A percentile compares a stretch with the other conserved stretches of the same genome.
Conservation (phyloP, 2,329 filamentous ascomycete genomes). For the Fusarium longipes region DNA sequence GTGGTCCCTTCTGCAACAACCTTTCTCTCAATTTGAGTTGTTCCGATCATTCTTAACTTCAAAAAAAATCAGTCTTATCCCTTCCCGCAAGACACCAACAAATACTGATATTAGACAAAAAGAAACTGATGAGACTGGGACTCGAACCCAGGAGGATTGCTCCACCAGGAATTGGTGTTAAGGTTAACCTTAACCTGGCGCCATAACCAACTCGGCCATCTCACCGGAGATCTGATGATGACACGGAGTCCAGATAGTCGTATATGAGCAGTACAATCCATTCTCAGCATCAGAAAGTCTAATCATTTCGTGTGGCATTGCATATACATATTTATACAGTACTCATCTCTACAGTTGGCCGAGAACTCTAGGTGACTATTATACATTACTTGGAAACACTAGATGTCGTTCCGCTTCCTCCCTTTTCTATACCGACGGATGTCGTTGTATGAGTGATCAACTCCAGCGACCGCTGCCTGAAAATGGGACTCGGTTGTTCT, state of each 20-base stretch:
- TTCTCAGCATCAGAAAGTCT: no score
- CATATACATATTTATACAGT: background rate
- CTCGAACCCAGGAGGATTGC: constrained; percentile 23
- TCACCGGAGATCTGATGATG: background rate
- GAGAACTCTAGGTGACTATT: background rate
- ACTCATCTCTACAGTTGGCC: no score
- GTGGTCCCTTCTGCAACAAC: no score
- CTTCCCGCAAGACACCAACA: no score
- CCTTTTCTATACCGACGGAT: background rate
- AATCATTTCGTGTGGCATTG: no score
- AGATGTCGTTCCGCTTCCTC: accelerated
- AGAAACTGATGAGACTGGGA: constrained; percentile 17
- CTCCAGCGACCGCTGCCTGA: background rate
- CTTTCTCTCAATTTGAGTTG: no score
- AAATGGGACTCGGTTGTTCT: background rate
- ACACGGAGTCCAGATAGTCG: accelerated
- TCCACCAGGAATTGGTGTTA: constrained; percentile 17
- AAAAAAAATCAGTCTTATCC: no score
- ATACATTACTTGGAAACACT: background rate
- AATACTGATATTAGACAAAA: background rate
- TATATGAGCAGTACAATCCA: accelerated
- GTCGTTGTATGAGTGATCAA: background rate
- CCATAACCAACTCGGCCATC: constrained; percentile 23
- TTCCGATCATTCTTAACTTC: no score
- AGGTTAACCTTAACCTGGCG: constrained; percentile 23